Evolutionary conservation across 176 grass and related monocot genomes (phyloP).

Genomic region (Elaeis guineensis): DNA sequence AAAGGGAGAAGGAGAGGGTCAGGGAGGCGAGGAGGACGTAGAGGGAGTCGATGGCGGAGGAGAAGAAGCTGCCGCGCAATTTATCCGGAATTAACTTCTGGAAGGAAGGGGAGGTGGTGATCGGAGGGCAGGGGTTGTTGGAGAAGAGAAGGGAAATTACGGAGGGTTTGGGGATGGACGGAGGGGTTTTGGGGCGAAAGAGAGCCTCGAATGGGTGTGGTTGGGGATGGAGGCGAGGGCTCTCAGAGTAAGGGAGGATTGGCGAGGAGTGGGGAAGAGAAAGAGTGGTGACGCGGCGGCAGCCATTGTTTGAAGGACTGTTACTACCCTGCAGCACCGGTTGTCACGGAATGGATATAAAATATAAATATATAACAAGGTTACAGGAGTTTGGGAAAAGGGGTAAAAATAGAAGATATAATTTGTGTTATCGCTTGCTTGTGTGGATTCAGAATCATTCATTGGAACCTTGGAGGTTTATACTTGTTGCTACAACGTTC

Average conservation of each 20-base stretch:
- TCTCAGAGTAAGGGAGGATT: background rate
- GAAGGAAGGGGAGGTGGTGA: background rate
- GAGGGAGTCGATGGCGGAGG: slow-evolving; percentile 53
- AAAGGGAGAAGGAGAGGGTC: slow-evolving; percentile 48
- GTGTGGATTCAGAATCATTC: too few relatives aligned
- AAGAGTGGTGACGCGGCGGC: slow-evolving; percentile 4
- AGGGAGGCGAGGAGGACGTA: slow-evolving; percentile 44
- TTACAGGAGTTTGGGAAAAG: too few relatives aligned
- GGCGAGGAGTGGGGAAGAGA: slow-evolving; percentile 1
- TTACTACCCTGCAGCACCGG: background rate
- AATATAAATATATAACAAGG: too few relatives aligned
- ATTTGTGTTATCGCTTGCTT: too few relatives aligned
- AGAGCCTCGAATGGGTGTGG: background rate
- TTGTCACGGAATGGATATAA: too few relatives aligned
- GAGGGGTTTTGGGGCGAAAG: background rate
- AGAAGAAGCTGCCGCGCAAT: slow-evolving; percentile 16
- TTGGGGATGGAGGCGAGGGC: too few relatives aligned
- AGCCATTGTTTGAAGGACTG: slow-evolving; percentile 26
- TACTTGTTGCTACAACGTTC: too few relatives aligned
- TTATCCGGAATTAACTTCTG: slow-evolving; percentile 7
- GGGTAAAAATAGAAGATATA: too few relatives aligned
- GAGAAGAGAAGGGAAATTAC: too few relatives aligned
- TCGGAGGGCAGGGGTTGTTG: too few relatives aligned
- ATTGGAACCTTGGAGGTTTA: too few relatives aligned
- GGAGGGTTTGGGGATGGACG: background rate